These are phyloP conservation scores for Prillingera fragicola DNA, from an alignment of 1,284 basidiomycete genomes.

Conservation along the genomic window DNA sequence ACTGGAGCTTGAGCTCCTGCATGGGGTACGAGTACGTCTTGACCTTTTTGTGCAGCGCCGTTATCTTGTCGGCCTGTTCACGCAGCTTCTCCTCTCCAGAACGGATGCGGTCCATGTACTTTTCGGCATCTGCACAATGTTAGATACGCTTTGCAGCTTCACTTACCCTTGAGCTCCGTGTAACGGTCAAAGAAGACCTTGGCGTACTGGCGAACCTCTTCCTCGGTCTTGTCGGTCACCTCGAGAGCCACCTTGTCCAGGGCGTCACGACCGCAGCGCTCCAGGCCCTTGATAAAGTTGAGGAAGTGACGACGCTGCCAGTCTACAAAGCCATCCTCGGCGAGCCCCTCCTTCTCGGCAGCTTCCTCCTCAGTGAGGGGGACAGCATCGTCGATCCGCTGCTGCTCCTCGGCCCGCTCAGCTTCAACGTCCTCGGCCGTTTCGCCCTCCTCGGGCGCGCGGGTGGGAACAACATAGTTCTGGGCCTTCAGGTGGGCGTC, in stretches of 20 bases:
- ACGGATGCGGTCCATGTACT: constrained; percentile 70
- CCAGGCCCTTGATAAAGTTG: constrained; percentile 77
- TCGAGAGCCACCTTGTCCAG: constrained; percentile 66
- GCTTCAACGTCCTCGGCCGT: constrained; percentile 78
- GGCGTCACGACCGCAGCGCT: constrained; percentile 77
- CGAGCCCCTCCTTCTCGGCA: constrained; percentile 69
- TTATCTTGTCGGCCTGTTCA: constrained; percentile 60
- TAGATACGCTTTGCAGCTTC: neutral
- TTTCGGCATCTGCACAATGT: constrained; percentile 60
- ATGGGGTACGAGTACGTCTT: constrained; percentile 75
- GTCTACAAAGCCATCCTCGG: constrained; percentile 74
- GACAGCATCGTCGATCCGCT: constrained; percentile 78
- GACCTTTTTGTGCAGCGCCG: constrained; percentile 82
- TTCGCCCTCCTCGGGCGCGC: constrained; percentile 64
- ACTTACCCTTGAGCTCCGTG: constrained; percentile 70
- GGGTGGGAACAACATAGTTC: constrained; percentile 64
- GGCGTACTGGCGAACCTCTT: constrained; percentile 76
- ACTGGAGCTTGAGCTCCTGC: constrained; percentile 90
- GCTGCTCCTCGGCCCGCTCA: constrained; percentile 74
- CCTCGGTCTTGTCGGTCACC: constrained; percentile 77
- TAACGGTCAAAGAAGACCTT: constrained; percentile 85
- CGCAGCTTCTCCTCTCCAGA: constrained; percentile 78
- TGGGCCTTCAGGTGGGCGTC: constrained; percentile 67
- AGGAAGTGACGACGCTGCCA: constrained; percentile 94
- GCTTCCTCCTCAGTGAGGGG: constrained; percentile 81